Percentiles rank a stretch among this genome's conserved stretches.
Conservation (phyloP, 768 basidiomycete genomes). For the Leccinum rimulosum region DNA sequence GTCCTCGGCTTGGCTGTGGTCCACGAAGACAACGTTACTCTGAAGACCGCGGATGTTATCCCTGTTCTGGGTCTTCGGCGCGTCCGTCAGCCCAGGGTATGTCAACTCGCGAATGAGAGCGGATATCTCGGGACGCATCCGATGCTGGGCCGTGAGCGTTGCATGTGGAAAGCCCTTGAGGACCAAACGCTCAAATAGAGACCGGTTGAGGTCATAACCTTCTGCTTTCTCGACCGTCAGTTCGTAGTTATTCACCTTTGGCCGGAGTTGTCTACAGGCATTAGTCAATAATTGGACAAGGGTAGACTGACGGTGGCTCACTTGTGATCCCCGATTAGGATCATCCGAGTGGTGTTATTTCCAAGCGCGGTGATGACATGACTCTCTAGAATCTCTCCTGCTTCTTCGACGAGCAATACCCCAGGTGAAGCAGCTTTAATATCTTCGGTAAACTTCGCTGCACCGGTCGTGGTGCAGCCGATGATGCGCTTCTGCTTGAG, state of each 20-base stretch:
- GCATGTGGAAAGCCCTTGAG: slow-evolving; percentile 59
- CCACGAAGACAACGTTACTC: slow-evolving; percentile 59
- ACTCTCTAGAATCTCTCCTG: slow-evolving; percentile 69
- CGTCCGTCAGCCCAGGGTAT: slow-evolving; percentile 63
- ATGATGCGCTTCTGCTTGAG: slow-evolving; percentile 53
- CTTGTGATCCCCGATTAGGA: slow-evolving; percentile 76
- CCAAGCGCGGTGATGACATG: slow-evolving; percentile 61
- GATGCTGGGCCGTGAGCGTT: slow-evolving; percentile 56
- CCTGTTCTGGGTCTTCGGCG: slow-evolving; percentile 45
- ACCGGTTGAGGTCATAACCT: slow-evolving; percentile 64
- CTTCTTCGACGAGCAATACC: slow-evolving; percentile 67
- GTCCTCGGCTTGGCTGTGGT: slow-evolving; percentile 57
- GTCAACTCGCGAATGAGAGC: slow-evolving; percentile 57
- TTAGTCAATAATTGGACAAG: not conserved
- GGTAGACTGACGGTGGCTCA: slow-evolving; percentile 30
- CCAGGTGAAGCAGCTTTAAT: slow-evolving; percentile 47
- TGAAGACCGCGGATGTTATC: slow-evolving; percentile 52
- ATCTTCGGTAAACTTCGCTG: slow-evolving; percentile 53
- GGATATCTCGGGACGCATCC: slow-evolving; percentile 77
- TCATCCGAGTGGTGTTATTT: slow-evolving; percentile 44
- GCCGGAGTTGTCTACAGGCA: slow-evolving; percentile 58
- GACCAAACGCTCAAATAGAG: slow-evolving; percentile 68
- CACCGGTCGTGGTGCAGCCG: slow-evolving; percentile 68
- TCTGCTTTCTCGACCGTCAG: slow-evolving; percentile 68
- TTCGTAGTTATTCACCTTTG: slow-evolving; percentile 64